Percentiles rank a stretch among this genome's conserved stretches.
Conservation (phyloP, 2,329 filamentous ascomycete genomes). For the Fusarium hainanense region DNA sequence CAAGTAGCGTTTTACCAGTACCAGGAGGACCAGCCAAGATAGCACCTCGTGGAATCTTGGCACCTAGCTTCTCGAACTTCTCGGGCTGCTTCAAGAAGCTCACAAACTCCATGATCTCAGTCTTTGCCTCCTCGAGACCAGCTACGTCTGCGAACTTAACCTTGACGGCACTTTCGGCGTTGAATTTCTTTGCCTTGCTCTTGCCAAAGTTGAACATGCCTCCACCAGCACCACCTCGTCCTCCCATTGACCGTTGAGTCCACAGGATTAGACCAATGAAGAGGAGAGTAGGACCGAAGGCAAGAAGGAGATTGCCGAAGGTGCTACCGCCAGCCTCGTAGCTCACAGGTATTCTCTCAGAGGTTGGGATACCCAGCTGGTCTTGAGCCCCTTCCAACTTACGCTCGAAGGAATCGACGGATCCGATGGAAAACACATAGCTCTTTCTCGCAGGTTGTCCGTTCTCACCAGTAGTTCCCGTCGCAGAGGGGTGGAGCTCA, state of each 20-base stretch:
- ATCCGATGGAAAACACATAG: constrained; percentile 96
- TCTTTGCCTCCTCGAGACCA: constrained; percentile 97
- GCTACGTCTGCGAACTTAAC: constrained; percentile 98
- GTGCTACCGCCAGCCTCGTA: constrained; percentile 83
- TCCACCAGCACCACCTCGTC: constrained; percentile 71
- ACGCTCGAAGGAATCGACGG: constrained; percentile 90
- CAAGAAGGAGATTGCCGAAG: constrained; percentile 77
- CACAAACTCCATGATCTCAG: constrained; percentile 99
- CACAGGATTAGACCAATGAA: constrained; percentile 86
- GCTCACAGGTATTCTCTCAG: constrained; percentile 92
- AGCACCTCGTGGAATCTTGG: constrained; percentile 96
- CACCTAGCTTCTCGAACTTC: constrained; percentile 91
- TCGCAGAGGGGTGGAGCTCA: constrained; percentile 78
- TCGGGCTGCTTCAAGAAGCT: constrained; percentile 95
- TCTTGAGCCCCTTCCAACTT: constrained; percentile 88
- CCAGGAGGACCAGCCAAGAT: constrained; percentile 97
- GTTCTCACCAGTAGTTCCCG: constrained; percentile 43
- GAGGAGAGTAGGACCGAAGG: constrained; percentile 87
- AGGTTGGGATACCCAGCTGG: constrained; percentile 84
- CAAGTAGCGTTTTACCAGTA: constrained; percentile 97
- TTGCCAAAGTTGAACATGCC: constrained; percentile 97
- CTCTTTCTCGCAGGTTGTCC: constrained; percentile 45
- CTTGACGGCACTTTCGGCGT: constrained; percentile 95
- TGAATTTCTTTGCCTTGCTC: constrained; percentile 96
- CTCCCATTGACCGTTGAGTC: constrained; percentile 79